phyloP scores from a whole-genome alignment of 805 yeast species.

The Hermanozyma aechmeae region DNA sequence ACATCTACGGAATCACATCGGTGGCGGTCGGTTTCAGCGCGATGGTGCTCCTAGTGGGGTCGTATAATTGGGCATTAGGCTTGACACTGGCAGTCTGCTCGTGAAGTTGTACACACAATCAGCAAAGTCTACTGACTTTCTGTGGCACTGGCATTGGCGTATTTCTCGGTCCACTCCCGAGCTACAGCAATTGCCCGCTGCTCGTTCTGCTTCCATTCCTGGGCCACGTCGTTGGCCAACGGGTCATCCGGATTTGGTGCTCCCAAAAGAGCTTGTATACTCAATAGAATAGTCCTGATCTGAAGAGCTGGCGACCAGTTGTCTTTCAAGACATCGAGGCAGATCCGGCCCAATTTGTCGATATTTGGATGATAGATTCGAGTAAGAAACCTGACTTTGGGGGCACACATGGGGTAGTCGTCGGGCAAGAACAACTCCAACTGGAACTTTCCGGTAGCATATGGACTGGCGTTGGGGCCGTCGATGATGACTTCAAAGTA shows the following conservation, averaged over 20 bases:
- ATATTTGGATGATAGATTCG: constrained; percentile 95
- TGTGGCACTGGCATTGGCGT: constrained; percentile 36
- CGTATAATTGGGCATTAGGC: constrained; percentile 63
- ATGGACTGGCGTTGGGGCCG: constrained; percentile 89
- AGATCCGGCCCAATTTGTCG: constrained; percentile 89
- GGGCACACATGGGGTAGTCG: constrained; percentile 97
- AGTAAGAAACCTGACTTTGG: constrained; percentile 88
- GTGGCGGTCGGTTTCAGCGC: constrained; percentile 38
- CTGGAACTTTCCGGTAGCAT: constrained; percentile 70
- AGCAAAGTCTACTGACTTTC: background rate
- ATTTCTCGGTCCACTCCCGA: constrained; percentile 58
- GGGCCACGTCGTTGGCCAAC: constrained; percentile 94
- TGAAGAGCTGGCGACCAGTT: constrained; percentile 98
- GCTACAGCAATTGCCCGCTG: constrained; percentile 75
- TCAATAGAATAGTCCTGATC: constrained; percentile 81
- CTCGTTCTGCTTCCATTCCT: constrained; percentile 89
- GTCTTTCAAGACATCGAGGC: constrained; percentile 87
- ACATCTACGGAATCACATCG: constrained; percentile 43
- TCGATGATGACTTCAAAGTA: constrained; percentile 87
- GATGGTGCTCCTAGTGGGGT: constrained; percentile 55
- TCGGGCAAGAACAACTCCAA: constrained; percentile 88
- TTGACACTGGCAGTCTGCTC: constrained; percentile 12
- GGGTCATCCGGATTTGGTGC: constrained; percentile 99
- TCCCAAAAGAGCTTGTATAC: constrained; percentile 88
- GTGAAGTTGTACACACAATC: constrained; percentile 3